A percentile compares a stretch with the other conserved stretches of the same genome.
These are phyloP conservation scores for Thinopyrum elongatum DNA, from an alignment of 176 grass and related monocot species.

Conservation along the genomic window DNA sequence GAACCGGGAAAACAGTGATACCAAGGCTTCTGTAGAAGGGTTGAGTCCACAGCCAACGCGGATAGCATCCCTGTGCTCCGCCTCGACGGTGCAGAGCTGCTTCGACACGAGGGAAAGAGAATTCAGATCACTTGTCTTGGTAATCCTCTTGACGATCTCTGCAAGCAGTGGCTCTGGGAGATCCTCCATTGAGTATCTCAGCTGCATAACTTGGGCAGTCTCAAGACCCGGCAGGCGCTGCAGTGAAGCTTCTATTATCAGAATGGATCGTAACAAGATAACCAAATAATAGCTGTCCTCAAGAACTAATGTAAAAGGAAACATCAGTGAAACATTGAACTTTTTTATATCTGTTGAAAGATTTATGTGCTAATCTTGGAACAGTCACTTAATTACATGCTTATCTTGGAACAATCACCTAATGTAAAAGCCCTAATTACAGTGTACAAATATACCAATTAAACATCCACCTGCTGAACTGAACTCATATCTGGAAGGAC, in stretches of 20 bases:
- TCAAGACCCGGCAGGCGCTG: background rate
- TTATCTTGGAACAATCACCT: too few species aligned
- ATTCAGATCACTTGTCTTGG: constrained; percentile 42
- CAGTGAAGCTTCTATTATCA: background rate
- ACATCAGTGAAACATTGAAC: background rate
- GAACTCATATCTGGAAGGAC: background rate
- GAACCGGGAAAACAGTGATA: constrained; percentile 42
- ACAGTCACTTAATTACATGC: background rate
- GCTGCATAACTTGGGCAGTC: background rate
- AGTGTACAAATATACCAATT: background rate
- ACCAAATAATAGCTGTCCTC: background rate
- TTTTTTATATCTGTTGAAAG: background rate
- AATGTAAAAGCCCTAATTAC: background rate
- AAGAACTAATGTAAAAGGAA: background rate
- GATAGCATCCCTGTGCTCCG: constrained; percentile 46
- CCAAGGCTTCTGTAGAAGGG: constrained; percentile 45
- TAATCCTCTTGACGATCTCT: constrained; percentile 64
- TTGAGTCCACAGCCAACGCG: constrained; percentile 44
- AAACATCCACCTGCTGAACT: background rate
- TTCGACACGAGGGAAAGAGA: constrained; percentile 61
- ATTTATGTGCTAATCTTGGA: background rate
- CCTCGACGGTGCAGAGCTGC: constrained; percentile 37
- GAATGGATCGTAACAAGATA: background rate
- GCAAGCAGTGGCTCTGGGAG: constrained; percentile 53
- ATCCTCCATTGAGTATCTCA: constrained; percentile 43